These are phyloP conservation scores for Aspergillus viridinutans DNA, from an alignment of 2,329 filamentous ascomycete genomes.

Conservation along the genomic window DNA sequence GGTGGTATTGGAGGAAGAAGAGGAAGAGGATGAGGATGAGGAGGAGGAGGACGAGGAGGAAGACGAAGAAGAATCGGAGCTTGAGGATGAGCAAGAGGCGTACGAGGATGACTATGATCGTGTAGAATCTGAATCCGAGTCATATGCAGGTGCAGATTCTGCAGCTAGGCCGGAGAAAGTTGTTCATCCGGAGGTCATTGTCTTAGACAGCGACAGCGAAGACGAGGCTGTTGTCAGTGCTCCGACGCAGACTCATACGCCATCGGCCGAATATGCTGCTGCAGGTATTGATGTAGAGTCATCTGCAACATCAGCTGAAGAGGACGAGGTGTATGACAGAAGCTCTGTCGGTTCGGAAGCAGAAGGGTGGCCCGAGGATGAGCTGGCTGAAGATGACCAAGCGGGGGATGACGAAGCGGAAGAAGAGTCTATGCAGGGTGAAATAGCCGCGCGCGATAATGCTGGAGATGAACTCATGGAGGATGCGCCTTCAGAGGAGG, in stretches of 20 bases:
- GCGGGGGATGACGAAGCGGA: background rate
- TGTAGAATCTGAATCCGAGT: slow-evolving; percentile 17
- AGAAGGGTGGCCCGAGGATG: slow-evolving; percentile 1
- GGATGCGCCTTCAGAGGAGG: background rate
- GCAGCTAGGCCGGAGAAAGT: slow-evolving; percentile 6
- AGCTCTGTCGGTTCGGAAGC: background rate
- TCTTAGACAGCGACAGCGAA: slow-evolving; percentile 41
- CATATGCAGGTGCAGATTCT: slow-evolving; percentile 5
- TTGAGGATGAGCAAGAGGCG: background rate
- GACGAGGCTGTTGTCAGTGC: slow-evolving; percentile 23
- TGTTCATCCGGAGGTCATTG: slow-evolving; percentile 34
- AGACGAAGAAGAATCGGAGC: background rate
- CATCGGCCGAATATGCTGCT: background rate
- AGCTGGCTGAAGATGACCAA: background rate
- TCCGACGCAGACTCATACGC: background rate
- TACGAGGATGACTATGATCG: slow-evolving; percentile 8
- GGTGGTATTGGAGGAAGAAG: slow-evolving; percentile 1
- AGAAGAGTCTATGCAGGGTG: background rate
- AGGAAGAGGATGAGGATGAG: slow-evolving; percentile 1
- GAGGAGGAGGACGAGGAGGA: background rate
- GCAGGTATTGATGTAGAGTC: background rate
- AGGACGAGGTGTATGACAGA: background rate
- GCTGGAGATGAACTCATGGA: slow-evolving; percentile 1
- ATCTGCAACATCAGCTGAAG: background rate
- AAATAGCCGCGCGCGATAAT: background rate